Evolutionary conservation across 106 monocot species (phyloP), one percentile per base, ranked within the genome.

Genomic region (Iris macrosiphon): DNA sequence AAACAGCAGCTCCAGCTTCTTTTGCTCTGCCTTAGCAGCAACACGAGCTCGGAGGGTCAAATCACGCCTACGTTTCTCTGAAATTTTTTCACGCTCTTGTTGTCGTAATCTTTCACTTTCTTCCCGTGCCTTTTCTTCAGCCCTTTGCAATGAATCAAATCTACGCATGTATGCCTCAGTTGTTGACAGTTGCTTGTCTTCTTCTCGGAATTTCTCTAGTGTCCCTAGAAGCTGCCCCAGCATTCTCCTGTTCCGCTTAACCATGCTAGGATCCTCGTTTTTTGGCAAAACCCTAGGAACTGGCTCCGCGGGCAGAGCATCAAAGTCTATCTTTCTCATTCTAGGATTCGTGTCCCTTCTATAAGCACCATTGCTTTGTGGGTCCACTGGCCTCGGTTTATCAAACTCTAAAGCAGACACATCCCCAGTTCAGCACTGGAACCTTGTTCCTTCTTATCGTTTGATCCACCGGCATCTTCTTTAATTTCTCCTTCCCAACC

Each of bases 1-100:
- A 72, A 87, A 98, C 17, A 87, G 65, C 49, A 98, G 70, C 57
- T 98, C 98, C 72, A 87, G 58, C 64, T 77, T 83, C 70, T 98
- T 98, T 67, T 91, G 78, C 55, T 98, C 87, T 13, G 90, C 91
- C 54, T 98, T 98, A 6, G 98, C 98, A 72, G 83, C 83, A 80
- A 98, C 87, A 74, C 98, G 98, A 64, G 98, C 98, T 71, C 87
- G 77, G 28, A 98, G 72, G 6, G 78, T 98, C 98, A 96, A 64
- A 63, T 96, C 96, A 75, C 90, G 96, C 57, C 79, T 82, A 32
- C 96, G 85, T 56, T 96, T 96, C 60, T 82, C 86, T 42, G 72
- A 66, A 66, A 86, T 83, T 61, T 83, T 79, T 60, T 96, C 96
- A 40, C 86, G 75, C 39, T 96, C 90, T 56, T 90, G 86, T 24